Base-by-base conservation (phyloP, 2,329 filamentous ascomycete genomes). In the Fusarium armeniacum region DNA sequence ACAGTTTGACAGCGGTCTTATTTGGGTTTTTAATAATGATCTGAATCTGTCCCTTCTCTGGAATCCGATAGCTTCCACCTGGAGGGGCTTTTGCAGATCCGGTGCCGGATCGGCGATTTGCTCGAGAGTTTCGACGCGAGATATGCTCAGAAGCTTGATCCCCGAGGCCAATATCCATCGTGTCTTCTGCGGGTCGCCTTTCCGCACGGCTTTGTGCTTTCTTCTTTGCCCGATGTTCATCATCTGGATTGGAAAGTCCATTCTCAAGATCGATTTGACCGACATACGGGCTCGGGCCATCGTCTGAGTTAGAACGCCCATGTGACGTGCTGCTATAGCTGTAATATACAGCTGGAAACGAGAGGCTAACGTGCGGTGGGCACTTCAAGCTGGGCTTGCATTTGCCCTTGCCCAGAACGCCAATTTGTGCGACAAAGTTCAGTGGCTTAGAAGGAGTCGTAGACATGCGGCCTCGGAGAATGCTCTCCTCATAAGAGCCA, bases 21-120 rank as follows among this genome's bases (percentile, higher is more conserved):
- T 98, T 97, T 18, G 94, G 95, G 75, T 98, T 99, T 78, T 98
- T 98, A 78, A 99, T 93, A 66, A 99, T 91, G 69, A 99, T 97
- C 75, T 99, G 96, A 16, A 99, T 84, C 79, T 98, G 96, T 0
- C 96, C 96, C 78, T 94, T 92, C 76, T 96, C 91, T 0, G 96
- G 96, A 55, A 99, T 97, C 44, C 96, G 91, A 78, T 98, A 99
- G 76, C 92, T 93, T 36, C 96, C 95, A 10, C 94, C 93, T 0
- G 93, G 92, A 1, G 94, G 93, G 18, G 91, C 88, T 53, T 79
- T 83, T 16, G 78, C 77, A 1, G 79, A 78, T 33, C 83, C 81
- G 11, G 88, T 85, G 32, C 83, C 81, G 8, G 88, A 85, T 54
- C 87, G 84, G 53, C 90, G 86, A 68, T 87, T 90, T 8, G 76